Base-by-base conservation (phyloP, 805 yeast genomes). In the Lipomyces spencermartinsiae region DNA sequence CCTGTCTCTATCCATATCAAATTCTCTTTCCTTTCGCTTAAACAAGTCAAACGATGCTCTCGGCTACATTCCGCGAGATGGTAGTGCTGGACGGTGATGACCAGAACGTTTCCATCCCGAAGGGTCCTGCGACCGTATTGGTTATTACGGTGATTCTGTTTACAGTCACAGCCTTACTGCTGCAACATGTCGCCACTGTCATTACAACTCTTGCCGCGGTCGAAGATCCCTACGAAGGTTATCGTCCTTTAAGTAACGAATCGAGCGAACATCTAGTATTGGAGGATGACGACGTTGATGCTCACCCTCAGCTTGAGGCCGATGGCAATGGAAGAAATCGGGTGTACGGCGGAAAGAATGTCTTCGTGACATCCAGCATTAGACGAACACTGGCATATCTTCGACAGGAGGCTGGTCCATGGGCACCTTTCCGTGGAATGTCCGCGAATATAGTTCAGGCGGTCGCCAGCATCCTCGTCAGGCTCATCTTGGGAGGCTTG, bases 141-240 rank as follows among this genome's bases (percentile, higher is more conserved):
- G 31, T 53, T 34, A 25, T n/a, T 9, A 53, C 56, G 16, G 7
- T 16, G 1, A 25, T 25, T 22, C 8, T 53, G 33, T 53, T n/a
- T 25, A 4, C 9, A 9, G 31, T 57, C n/a, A 25, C n/a, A 12
- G 4, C 6, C 60, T 1, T 12, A 14, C 63, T 59, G 10, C 16
- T 22, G 55, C 14, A 25, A 3, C 55, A 59, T 12, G 62, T 59
- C 16, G 34, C 63, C 60, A 33, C 8, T 22, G 62, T 59, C 62
- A 6, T 59, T 59, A n/a, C 19, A 31, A 46, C 60, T 25, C 60
- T 59, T 46, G 62, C 62, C 10, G 62, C 62, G 4, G 62, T 59
- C 19, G 62, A 59, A 51, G 62, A 59, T 43, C 62, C 60, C 37
- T 1, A 59, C 60, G 62, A 59, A 59, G 64, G 60, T 2, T 59